Base-by-base conservation (phyloP, 169 alveolate genomes). In the Plasmodium inui region DNA sequence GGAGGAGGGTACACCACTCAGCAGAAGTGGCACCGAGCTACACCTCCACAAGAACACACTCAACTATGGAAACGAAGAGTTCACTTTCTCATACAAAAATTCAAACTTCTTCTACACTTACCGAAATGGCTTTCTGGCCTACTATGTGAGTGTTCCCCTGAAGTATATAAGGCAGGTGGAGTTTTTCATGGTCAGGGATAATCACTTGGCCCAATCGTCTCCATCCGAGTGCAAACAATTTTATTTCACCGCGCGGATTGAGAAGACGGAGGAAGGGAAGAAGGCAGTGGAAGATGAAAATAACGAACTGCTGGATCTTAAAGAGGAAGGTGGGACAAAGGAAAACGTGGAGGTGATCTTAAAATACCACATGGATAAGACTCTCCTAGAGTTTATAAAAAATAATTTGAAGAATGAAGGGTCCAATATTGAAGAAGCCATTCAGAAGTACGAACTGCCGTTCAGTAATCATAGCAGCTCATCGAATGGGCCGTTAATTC, bases 61-160 rank as follows among this genome's bases (percentile, higher is more conserved):
- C 37, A 86, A 86, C 70, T 74, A 86, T 50, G 19, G 41, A 34
- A 86, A 70, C 46, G 53, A 86, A 55, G 93, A 86, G 4, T 76
- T 50, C 81, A 86, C 93, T 0, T 86, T 86, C 74, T 50, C 93
- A 2, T 86, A 86, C 39, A 44, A 74, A 10, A 86, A 86, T 41
- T 86, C 93, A 0, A 86, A 86, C 26, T 86, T n/a, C 50, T 86
- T 74, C 19, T 86, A 76, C 67, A n/a, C 32, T 9, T 76, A 74
- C 7, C 34, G 80, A 86, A 86, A 86, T 55, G 93, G 93, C 2
- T 86, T 86, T 2, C 37, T 86, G 41, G 79, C 84, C 0, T 86
- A 74, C 22, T 86, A 86, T 44, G 93, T 86, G 7, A 86, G 93
- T 44, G 72, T 86, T 1, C 93, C 93, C 0, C 67, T 86, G 30